Conservation (phyloP, 2,329 filamentous ascomycete genomes). For the Fusarium piperis region DNA sequence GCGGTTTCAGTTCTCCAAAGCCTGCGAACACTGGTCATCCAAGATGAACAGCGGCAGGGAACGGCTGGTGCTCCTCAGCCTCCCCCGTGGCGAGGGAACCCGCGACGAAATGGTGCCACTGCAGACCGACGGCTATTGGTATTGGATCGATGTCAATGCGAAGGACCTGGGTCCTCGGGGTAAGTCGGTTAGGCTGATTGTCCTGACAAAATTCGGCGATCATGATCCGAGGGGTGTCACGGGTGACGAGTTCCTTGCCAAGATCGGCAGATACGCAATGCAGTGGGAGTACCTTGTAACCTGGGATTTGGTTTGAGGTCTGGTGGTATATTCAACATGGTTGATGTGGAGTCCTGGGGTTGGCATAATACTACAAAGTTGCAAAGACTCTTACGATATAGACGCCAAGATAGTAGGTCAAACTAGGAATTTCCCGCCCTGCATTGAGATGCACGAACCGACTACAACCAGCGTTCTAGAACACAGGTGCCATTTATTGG, state of each 20-base stretch:
- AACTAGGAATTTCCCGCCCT: slow-evolving; percentile 6
- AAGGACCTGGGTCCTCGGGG: slow-evolving; percentile 74
- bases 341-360: neutral
- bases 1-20: slow-evolving; percentile 81
- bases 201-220: slow-evolving; percentile 62
- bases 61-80: slow-evolving; percentile 75
- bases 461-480: neutral
- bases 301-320: slow-evolving; percentile 60
- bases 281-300: slow-evolving; percentile 55
- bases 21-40: slow-evolving; percentile 87
- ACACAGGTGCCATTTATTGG: neutral
- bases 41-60: slow-evolving; percentile 73
- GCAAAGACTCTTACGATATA: slow-evolving; percentile 5
- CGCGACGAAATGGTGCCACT: slow-evolving; percentile 76
- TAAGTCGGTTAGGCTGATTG: slow-evolving; percentile 72
- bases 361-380: neutral
- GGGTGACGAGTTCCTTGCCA: slow-evolving; percentile 56
- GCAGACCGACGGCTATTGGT: slow-evolving; percentile 80
- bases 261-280: slow-evolving; percentile 57
- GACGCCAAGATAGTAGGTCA: slow-evolving; percentile 2
- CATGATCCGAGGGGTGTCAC: slow-evolving; percentile 60
- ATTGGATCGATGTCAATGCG: slow-evolving; percentile 80
- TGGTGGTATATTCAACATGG: slow-evolving; percentile 10
- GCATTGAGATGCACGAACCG: slow-evolving; percentile 21
- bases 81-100: slow-evolving; percentile 72